Evolutionary conservation across 768 basidiomycete species (phyloP), one percentile per base, ranked within the genome.

Genomic region (Trametes maxima): DNA sequence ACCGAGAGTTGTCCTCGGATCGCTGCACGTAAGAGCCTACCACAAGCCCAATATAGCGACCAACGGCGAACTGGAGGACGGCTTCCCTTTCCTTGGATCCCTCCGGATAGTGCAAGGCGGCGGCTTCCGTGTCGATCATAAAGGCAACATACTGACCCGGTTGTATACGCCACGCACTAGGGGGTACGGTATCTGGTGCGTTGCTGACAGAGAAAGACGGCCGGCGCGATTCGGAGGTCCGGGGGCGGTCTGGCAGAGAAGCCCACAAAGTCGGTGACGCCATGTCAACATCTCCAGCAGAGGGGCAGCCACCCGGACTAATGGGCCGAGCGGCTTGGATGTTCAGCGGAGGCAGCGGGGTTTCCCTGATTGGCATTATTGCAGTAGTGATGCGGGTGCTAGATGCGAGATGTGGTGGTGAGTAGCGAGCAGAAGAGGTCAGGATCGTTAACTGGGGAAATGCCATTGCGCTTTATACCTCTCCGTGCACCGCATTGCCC

Each of bases 31-130:
- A 58, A 3, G 66, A 61, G 16, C 46, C 45, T 3, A 60, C 67
- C 0, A 72, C 71, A 3, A 72, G 67, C 17, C 70, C 71, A 24
- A 70, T 45, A 35, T 69, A 72, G 5, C 69, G 63, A 13, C 57
- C 50, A 1, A 59, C 56, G 2, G 43, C 50, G 51, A 65, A 65
- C 21, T 47, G 40, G 16, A 53, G 22, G 22, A 68, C 50, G 14
- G 43, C 45, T 1, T 47, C 16, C 14, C 46, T 42, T 22, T 48
- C 64, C 21, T 42, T 54, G 19, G 60, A 56, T 40, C 49, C 54
- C 7, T 53, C 51, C 2, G 61, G 33, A 25, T 61, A 62, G 11
- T 47, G 28, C 39, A 48, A 16, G 24, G 57, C 47, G 1, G 19
- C 55, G 10, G 50, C 45, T 2, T 60, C 55, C 24, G 62, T 65